Percentiles rank a stretch among this genome's conserved stretches.
Evolutionary conservation across 441 rosid species (phyloP).

Genomic region (Gossypium schwendimanii): DNA sequence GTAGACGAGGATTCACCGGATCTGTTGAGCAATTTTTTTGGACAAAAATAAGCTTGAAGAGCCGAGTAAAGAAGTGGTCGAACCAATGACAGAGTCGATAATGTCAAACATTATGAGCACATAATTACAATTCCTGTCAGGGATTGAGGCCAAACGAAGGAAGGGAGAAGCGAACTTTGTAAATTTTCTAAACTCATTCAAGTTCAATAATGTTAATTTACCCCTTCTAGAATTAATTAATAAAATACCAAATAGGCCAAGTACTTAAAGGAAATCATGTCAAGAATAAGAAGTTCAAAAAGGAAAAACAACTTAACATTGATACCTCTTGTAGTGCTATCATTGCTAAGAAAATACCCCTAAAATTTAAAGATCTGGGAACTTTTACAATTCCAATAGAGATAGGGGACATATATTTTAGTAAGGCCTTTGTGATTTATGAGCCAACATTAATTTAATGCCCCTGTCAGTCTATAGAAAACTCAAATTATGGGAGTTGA

Average conservation of each 20-base stretch:
- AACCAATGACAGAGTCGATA: background rate
- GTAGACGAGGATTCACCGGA: background rate
- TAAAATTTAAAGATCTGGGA: no score
- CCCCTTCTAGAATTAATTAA: background rate
- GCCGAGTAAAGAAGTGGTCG: background rate
- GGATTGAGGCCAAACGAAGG: background rate
- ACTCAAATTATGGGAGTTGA: background rate
- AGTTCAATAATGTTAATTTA: background rate
- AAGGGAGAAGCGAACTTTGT: background rate
- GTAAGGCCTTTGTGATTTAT: background rate
- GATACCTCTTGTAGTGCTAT: background rate
- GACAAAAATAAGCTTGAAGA: background rate
- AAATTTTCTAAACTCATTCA: background rate
- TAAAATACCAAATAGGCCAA: background rate
- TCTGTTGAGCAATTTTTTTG: no score
- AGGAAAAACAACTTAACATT: background rate
- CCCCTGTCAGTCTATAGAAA: background rate
- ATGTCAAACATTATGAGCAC: background rate
- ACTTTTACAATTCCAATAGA: background rate
- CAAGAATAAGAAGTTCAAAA: background rate
- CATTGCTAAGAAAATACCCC: background rate
- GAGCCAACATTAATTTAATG: background rate
- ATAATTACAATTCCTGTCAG: no score
- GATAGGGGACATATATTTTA: background rate
- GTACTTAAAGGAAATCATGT: background rate